A percentile compares a stretch with the other conserved stretches of the same genome.
These are phyloP conservation scores for Stachybotrys chartarum DNA, from an alignment of 2,329 filamentous ascomycete genomes.

Conservation along the genomic window DNA sequence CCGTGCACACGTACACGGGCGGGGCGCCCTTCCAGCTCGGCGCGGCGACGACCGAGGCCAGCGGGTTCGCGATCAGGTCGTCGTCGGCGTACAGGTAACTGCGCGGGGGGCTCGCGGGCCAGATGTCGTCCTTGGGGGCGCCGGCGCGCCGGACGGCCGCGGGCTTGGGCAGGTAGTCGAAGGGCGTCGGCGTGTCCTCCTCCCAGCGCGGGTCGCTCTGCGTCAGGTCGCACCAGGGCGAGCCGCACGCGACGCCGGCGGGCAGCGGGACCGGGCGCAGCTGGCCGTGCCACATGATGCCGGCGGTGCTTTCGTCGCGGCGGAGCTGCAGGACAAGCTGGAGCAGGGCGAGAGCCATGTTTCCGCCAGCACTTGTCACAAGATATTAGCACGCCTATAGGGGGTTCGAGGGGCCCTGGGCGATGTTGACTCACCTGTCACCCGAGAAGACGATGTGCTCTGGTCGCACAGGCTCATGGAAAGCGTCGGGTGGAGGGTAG, in stretches of 20 bases:
- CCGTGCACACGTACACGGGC: slow-evolving; percentile 61
- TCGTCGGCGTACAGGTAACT: slow-evolving; percentile 48
- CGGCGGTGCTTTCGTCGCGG: slow-evolving; percentile 27
- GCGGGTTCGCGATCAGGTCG: slow-evolving; percentile 52
- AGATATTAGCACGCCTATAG: slow-evolving; percentile 6
- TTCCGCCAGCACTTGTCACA: slow-evolving; percentile 58
- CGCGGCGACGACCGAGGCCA: slow-evolving; percentile 56
- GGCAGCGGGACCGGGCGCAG: slow-evolving; percentile 56
- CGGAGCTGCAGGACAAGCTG: slow-evolving; percentile 61
- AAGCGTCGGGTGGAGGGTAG: slow-evolving; percentile 60
- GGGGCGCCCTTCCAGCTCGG: slow-evolving; percentile 54
- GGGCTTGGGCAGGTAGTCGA: slow-evolving; percentile 44
- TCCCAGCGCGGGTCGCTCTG: slow-evolving; percentile 36
- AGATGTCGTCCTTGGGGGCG: slow-evolving; percentile 40
- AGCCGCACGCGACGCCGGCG: slow-evolving; percentile 54
- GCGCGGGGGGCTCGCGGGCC: slow-evolving; percentile 50
- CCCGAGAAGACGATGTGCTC: slow-evolving; percentile 64
- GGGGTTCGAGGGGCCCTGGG: neutral
- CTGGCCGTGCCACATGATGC: slow-evolving; percentile 53
- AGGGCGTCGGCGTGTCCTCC: slow-evolving; percentile 15
- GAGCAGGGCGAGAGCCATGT: slow-evolving; percentile 58
- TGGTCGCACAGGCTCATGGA: slow-evolving; percentile 58
- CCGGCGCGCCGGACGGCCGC: slow-evolving; percentile 18
- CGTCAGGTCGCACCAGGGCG: slow-evolving; percentile 67
- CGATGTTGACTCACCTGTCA: slow-evolving; percentile 43